Evolutionary conservation across 192 early-diverging fungal species (phyloP), one percentile per base, ranked within the genome.

Genomic region (Entomortierella parvispora): DNA sequence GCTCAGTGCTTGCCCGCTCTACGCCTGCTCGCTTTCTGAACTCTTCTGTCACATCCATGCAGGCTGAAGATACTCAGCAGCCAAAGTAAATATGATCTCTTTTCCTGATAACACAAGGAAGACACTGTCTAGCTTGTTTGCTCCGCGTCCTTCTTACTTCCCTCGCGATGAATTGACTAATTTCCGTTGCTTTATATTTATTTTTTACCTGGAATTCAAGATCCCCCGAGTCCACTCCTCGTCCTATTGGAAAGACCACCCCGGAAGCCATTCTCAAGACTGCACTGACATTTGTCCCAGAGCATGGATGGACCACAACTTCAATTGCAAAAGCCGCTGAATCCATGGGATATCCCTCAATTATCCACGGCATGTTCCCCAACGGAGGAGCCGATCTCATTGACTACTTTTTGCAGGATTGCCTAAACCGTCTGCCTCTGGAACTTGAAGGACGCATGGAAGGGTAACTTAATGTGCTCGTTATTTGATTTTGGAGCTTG

Each of bases 251-350:
- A 37, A 63, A 59, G 51, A 40, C 59, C 1, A 75, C 71, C n/a
- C 71, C 76, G 3, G 67, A 71, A 28, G 52, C 69, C 1, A 85
- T 96, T 25, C 84, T 94, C 29, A 82, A 87, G 43, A 83, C 81
- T 0, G 87, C 95, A 0, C 70, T 96, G 43, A 67, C 80, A 29
- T 85, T 88, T 61, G 92, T 96, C 2, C 84, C 89, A 40, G 45
- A 82, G 54, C 57, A 89, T 63, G 95, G 95, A 29, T 98, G 93
- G 93, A 89, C 92, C 0, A 81, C 80, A n/a, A 62, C 84, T 20
- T 86, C 90, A 1, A 67, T 98, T 0, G 62, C 70, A 7, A 83
- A 82, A 11, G 95, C 89, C 14, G 88, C 92, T 58, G 74, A 81
- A 32, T 82, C 82, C 11, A 80, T 93, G 32, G 94, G 92, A 28